Base-by-base conservation (phyloP, 176 grass and related monocot species). In the Carex scoparia region DNA sequence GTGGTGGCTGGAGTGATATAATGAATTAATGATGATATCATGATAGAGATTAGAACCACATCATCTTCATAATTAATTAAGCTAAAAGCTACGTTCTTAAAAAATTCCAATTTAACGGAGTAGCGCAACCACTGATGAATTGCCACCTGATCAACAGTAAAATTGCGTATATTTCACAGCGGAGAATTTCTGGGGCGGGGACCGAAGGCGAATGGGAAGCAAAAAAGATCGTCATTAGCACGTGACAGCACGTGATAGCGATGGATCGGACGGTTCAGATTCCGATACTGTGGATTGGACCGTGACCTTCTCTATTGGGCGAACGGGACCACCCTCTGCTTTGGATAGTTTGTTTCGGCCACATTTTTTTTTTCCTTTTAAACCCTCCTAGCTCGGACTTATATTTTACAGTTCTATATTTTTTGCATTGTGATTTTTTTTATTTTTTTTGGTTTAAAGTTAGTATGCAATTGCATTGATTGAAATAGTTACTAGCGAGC, bases 41-140 rank as follows among this genome's bases (percentile, higher is more conserved):
- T 80, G 73, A 88, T 70, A 84, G 33, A 37, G 72, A 85, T 80
- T 62, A 87, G 65, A 16, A 67, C 2, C 32, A 35, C 33, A 33
- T 33, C 54, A 54, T 10, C 38, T 28, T 54, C 48, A 30, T 76
- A 23, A 76, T 81, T 40, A 61, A 18, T 61, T 14, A 73, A 53
- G 11, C 12, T 35, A 68, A 38, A 58, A 32, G 0, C 32, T 65
- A 65, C 28, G 3, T 65, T 65, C 27, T 69, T 69, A 18, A 18
- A 69, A 0, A 40, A 18, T 16, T 40, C 33, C 2, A 69, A 69
- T 40, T 16, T 27, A 75, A 53, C 42, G 65, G 65, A 30, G 31
- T 7, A 68, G 38, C 1, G 32, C 11, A 37, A 15, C 13, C 9
- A 13, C 1, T 15, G 16, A 35, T 4, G 31, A 48, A 8, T 48